Evolutionary conservation across 768 basidiomycete genomes (phyloP).

Genomic region (Flagelloscypha sp.): DNA sequence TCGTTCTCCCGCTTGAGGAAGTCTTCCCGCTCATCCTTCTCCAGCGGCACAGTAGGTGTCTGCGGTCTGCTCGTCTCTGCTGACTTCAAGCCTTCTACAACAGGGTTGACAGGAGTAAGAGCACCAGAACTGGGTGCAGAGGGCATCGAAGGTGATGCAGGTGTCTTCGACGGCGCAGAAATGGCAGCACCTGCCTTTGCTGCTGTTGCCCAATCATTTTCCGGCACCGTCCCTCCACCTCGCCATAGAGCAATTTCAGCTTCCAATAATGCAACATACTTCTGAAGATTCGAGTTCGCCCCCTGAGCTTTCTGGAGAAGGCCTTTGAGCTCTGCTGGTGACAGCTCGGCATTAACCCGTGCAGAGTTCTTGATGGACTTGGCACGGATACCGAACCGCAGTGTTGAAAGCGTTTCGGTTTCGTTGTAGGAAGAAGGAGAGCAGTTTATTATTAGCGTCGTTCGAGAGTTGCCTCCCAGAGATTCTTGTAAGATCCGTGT

Average conservation of each 20-base stretch:
- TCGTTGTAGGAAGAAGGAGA: slow-evolving; percentile 98
- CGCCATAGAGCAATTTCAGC: slow-evolving; percentile 89
- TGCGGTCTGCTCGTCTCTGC: slow-evolving; percentile 82
- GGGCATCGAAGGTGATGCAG: slow-evolving; percentile 55
- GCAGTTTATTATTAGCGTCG: slow-evolving; percentile 99
- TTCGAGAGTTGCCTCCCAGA: slow-evolving; percentile 88
- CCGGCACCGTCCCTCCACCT: slow-evolving; percentile 75
- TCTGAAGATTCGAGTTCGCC: slow-evolving; percentile 74
- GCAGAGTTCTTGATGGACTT: slow-evolving; percentile 99
- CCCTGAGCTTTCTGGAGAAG: slow-evolving; percentile 84
- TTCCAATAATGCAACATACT: slow-evolving; percentile 84
- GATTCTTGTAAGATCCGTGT: slow-evolving; percentile 99
- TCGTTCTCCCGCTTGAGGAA: slow-evolving; percentile 96
- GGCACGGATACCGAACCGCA: slow-evolving; percentile 99
- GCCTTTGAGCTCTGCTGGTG: slow-evolving; percentile 91
- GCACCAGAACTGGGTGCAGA: slow-evolving; percentile 38
- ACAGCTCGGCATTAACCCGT: slow-evolving; percentile 95
- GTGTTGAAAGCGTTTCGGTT: slow-evolving; percentile 88
- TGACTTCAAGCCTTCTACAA: slow-evolving; percentile 58
- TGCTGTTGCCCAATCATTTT: slow-evolving; percentile 69
- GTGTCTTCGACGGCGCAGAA: slow-evolving; percentile 46
- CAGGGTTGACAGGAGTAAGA: slow-evolving; percentile 69
- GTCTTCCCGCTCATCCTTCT: slow-evolving; percentile 96
- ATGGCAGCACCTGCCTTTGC: slow-evolving; percentile 44
- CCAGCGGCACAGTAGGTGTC: slow-evolving; percentile 84